Conservation (phyloP, 257 asterid species). For the Salvia miltiorrhiza region DNA sequence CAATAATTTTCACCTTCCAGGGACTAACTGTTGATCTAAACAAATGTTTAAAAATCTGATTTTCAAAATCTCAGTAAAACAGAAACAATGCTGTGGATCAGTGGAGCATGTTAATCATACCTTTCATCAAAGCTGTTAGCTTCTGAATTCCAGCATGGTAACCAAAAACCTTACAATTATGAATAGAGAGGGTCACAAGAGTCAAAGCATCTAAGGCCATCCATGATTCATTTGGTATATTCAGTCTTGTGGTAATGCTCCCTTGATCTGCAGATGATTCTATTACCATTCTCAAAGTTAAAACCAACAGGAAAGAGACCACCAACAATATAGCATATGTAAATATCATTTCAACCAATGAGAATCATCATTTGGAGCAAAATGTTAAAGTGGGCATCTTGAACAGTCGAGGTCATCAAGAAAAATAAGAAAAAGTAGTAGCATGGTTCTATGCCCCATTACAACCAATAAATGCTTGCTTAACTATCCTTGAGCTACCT, state of each 20-base stretch:
- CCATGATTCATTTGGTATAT: constrained; percentile 59
- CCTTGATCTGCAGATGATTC: constrained; percentile 46
- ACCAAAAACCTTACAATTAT: constrained; percentile 86
- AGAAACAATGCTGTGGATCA: constrained; percentile 10
- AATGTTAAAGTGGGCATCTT: not conserved
- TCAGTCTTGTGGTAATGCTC: constrained; percentile 43
- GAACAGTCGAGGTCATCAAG: no score
- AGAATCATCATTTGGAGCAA: constrained; percentile 5
- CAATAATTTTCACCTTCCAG: constrained; percentile 10
- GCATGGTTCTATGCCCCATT: no score
- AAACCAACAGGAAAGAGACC: constrained; percentile 11
- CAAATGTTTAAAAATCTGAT: not conserved
- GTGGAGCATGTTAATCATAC: constrained; percentile 30
- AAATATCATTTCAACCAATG: not conserved
- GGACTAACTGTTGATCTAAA: not conserved
- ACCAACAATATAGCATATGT: constrained; percentile 1
- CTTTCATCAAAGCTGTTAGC: constrained; percentile 93
- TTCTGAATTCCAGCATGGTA: constrained; percentile 84
- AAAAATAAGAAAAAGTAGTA: no score
- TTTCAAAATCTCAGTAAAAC: constrained; percentile 1
- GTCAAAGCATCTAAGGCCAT: constrained; percentile 78
- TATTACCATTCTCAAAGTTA: constrained; percentile 17
- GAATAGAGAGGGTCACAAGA: constrained; percentile 69
- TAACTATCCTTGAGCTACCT: not conserved
- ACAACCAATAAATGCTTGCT: no score